phyloP scores from a whole-genome alignment of 2,329 filamentous ascomycete species.

The Ascochyta clinopodiicola region DNA sequence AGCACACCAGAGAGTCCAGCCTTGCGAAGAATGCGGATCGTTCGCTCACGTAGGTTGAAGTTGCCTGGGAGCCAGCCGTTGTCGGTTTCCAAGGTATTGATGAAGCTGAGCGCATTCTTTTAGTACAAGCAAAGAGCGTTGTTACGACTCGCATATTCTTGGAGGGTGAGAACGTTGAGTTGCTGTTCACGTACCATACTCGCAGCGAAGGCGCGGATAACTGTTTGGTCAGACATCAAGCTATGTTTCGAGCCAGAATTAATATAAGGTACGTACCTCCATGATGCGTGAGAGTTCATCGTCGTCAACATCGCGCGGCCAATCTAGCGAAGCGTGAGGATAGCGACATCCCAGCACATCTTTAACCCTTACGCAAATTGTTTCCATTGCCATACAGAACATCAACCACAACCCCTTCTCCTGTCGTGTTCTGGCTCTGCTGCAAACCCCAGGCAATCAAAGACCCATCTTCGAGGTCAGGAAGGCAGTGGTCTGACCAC shows the following conservation, averaged over 20 bases:
- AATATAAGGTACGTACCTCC: too few species aligned
- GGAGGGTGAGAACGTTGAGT: too few species aligned
- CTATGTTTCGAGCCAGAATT: too few species aligned
- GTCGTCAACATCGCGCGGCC: too few species aligned
- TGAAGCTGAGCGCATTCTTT: neutral
- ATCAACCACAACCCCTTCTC: neutral
- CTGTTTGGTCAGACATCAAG: too few species aligned
- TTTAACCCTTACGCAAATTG: neutral
- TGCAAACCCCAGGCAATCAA: neutral
- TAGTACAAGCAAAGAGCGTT: too few species aligned
- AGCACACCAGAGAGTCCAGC: constrained; percentile 1
- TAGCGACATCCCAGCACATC: neutral
- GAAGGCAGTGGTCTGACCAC: neutral
- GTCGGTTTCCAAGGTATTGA: neutral
- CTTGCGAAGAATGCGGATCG: neutral
- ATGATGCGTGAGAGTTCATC: too few species aligned
- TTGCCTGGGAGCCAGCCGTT: neutral
- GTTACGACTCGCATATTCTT: too few species aligned
- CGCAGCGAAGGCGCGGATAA: too few species aligned
- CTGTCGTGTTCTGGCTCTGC: neutral
- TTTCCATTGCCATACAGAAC: neutral
- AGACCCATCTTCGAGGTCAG: constrained; percentile 2
- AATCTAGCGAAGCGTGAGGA: too few species aligned
- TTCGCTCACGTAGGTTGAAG: neutral
- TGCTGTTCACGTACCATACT: too few species aligned